These are phyloP conservation scores for Insectozyma bohioensis DNA, from an alignment of 1,139 yeast genomes.

Conservation along the genomic window DNA sequence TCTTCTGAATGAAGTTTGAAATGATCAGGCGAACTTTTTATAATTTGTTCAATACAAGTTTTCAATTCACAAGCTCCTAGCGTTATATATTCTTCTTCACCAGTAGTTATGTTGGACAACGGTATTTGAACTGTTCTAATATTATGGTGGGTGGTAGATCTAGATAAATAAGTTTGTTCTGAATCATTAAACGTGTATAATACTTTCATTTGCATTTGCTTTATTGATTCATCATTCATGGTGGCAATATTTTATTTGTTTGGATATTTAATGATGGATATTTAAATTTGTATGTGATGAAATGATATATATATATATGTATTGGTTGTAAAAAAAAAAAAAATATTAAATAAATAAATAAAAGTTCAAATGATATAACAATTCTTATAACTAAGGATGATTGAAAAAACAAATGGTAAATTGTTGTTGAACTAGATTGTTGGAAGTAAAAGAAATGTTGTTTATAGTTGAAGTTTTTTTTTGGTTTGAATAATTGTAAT, in stretches of 20 bases:
- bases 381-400: too few relatives aligned
- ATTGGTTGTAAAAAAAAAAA: too few relatives aligned
- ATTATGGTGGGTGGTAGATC: conserved; percentile 45
- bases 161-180: conserved; percentile 56
- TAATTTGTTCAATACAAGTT: conserved; percentile 50
- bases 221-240: conserved; percentile 24
- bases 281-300: not conserved
- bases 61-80: conserved; percentile 59
- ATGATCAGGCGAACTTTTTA: conserved; percentile 58
- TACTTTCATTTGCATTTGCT: conserved; percentile 54
- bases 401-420: too few relatives aligned
- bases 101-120: conserved; percentile 23
- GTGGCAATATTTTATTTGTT: not conserved
- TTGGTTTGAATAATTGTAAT: too few relatives aligned
- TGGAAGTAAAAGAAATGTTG: too few relatives aligned
- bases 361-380: too few relatives aligned
- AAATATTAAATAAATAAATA: too few relatives aligned
- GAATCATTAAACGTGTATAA: conserved; percentile 61
- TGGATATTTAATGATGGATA: not conserved
- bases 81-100: conserved; percentile 35
- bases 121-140: conserved; percentile 52
- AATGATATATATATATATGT: too few relatives aligned
- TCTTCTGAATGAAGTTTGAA: conserved; percentile 50
- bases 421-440: too few relatives aligned
- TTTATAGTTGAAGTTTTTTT: too few relatives aligned